phyloP scores from a whole-genome alignment of 805 yeast species.

The Henningerozyma blattae region DNA sequence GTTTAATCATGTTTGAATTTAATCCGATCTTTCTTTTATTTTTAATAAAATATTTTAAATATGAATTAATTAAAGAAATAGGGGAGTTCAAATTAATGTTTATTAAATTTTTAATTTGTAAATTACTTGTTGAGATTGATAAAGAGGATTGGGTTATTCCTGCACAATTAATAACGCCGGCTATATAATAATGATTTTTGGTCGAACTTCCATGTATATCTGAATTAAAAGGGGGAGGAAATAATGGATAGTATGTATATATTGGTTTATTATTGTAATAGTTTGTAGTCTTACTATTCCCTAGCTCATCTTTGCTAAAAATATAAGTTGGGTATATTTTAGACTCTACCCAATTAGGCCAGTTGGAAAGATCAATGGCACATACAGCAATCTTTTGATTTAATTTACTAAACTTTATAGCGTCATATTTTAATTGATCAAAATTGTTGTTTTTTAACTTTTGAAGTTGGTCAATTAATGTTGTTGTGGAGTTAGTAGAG shows the following conservation, averaged over 20 bases:
- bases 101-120: constrained; percentile 11
- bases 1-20: background rate
- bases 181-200: background rate
- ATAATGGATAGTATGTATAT: constrained; percentile 2
- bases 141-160: constrained; percentile 20
- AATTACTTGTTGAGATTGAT: constrained; percentile 10
- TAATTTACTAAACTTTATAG: too few relatives aligned
- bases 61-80: constrained; percentile 14
- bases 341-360: constrained; percentile 19
- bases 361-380: constrained; percentile 16
- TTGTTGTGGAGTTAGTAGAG: constrained; percentile 5
- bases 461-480: too few relatives aligned
- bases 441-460: constrained; percentile 1
- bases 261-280: too few relatives aligned
- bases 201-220: background rate
- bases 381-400: constrained; percentile 16
- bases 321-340: constrained; percentile 6
- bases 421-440: constrained; percentile 5
- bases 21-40: background rate
- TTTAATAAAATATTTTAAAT: constrained; percentile 13
- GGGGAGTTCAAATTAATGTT: constrained; percentile 20
- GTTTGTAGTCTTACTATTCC: too few relatives aligned
- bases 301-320: background rate
- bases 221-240: constrained; percentile 6
- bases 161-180: constrained; percentile 17